Evolutionary conservation across 768 basidiomycete species (phyloP), one percentile per base, ranked within the genome.

Genomic region (Termitomyces bulborhizus): DNA sequence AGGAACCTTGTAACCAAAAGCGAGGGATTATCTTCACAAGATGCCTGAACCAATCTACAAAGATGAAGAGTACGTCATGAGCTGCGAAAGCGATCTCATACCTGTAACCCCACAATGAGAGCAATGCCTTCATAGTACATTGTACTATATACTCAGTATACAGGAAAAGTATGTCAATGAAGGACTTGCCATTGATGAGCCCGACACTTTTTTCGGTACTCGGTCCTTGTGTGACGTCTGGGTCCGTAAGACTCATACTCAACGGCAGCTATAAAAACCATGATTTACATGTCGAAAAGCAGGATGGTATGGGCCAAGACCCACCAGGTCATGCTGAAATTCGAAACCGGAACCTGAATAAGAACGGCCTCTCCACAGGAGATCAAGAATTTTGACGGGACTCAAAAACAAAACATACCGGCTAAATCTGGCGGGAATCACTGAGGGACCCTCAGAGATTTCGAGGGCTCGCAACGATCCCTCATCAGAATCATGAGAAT

Each of bases 41-140:
- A 97, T 97, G 34, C 93, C 93, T 16, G 93, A 95, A 15, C 93
- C 93, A 69, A 93, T 90, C 85, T 89, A 58, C 44, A 9, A 21
- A 45, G 32, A 54, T 47, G 34, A 27, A 21, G 8, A 41, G 45
- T 42, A 4, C n/a, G 47, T 32, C 37, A 50, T 47, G 51, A 16
- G 52, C 15, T 29, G 39, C 36, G 37, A 41, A 27, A 40, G 7
- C 18, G 15, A 37, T 32, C n/a, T 12, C 70, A 62, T 64, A 87
- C 88, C 77, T 95, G 93, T 61, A 83, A 69, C 6, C 93, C 92
- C 16, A 90, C 84, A 58, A 94, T 81, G 42, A 97, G 73, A 29
- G 89, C 93, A 60, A 96, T 82, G n/a, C 89, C 93, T 92, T 58
- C 48, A 24, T 48, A 53, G 34, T 37, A 42, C 50, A 39, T 31